Conservation (phyloP, 1,284 basidiomycete species). For the Ustilago nuda region DNA sequence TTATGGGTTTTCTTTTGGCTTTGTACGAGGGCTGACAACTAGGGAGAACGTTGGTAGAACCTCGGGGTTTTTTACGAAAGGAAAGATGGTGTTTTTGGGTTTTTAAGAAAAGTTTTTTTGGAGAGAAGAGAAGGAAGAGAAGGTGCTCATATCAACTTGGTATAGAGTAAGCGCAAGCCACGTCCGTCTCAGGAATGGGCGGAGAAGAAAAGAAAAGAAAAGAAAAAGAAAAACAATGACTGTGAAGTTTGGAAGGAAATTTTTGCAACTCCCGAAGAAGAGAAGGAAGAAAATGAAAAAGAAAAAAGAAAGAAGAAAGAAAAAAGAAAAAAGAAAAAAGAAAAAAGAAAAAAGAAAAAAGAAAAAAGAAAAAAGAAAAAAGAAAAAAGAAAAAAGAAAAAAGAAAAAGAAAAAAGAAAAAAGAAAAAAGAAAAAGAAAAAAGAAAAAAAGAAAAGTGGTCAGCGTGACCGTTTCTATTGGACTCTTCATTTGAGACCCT, state of each 20-base stretch:
- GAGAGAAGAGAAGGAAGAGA: conserved; percentile 33
- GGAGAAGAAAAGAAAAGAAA: neutral
- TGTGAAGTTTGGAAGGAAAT: conserved; percentile 7
- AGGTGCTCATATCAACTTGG: conserved; percentile 19
- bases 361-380: too few relatives aligned
- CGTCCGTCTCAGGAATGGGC: neutral
- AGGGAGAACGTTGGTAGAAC: conserved; percentile 28
- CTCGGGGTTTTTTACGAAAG: conserved; percentile 39
- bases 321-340: too few relatives aligned
- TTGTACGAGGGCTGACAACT: conserved; percentile 44
- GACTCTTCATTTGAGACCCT: neutral
- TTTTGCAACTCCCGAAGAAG: neutral
- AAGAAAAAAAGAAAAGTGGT: neutral
- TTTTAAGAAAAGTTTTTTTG: conserved; percentile 48
- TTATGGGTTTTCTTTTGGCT: conserved; percentile 40
- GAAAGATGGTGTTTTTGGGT: conserved; percentile 49
- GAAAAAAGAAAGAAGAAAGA: neutral
- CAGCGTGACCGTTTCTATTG: conserved; percentile 13
- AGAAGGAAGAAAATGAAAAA: neutral
- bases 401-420: too few relatives aligned
- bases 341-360: too few relatives aligned
- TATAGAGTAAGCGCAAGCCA: conserved; percentile 13
- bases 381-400: too few relatives aligned
- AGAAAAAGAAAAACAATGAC: neutral
- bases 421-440: conserved; percentile 1